These are phyloP conservation scores for Pseudogymnoascus sp. DNA, from an alignment of 2,329 filamentous ascomycete species.

Conservation along the genomic window DNA sequence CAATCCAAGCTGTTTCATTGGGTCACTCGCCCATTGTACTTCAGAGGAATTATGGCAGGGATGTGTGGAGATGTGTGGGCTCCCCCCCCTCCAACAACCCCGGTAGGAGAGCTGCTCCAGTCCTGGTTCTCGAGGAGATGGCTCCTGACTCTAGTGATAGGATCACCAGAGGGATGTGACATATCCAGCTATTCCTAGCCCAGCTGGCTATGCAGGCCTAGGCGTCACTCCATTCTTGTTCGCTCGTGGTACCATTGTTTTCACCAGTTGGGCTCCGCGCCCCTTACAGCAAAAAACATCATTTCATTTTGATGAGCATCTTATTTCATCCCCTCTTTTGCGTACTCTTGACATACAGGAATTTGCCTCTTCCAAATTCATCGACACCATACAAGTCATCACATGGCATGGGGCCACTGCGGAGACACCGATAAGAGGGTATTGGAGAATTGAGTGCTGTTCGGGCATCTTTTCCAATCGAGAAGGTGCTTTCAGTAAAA, in stretches of 20 bases:
- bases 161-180: background rate
- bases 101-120: background rate
- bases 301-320: background rate
- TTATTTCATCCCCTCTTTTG: background rate
- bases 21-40: background rate
- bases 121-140: background rate
- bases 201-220: slow-evolving; percentile 6
- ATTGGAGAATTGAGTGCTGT: background rate
- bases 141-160: background rate
- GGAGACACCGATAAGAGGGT: background rate
- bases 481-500: background rate
- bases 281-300: background rate
- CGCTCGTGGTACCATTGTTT: background rate
- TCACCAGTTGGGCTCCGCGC: background rate
- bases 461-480: background rate
- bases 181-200: slow-evolving; percentile 6
- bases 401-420: background rate
- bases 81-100: background rate
- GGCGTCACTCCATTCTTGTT: slow-evolving; percentile 1
- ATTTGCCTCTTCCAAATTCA: slow-evolving; percentile 3
- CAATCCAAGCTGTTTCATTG: background rate
- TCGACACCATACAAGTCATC: background rate
- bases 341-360: background rate
- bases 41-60: background rate
- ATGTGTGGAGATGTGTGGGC: background rate